Conservation (phyloP, 768 basidiomycete species). For the Punctularia strigosozonata region DNA sequence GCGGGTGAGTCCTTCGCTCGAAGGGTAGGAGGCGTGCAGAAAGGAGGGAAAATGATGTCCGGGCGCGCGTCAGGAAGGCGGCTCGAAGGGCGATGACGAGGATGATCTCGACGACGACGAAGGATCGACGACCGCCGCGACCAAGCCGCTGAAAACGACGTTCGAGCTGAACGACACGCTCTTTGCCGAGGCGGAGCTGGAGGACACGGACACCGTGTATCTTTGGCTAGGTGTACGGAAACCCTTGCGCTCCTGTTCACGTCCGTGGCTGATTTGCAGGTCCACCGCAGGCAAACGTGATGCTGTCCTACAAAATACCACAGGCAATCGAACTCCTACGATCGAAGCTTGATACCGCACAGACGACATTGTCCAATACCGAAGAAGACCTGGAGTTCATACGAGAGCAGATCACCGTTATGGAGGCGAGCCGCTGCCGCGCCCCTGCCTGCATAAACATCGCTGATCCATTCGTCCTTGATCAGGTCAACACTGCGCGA, state of each 20-base stretch:
- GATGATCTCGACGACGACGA: slow-evolving; percentile 39
- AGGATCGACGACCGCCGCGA: slow-evolving; percentile 14
- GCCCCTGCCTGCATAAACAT: too few species aligned
- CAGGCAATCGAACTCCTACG: slow-evolving; percentile 65
- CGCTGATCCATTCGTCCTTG: slow-evolving; percentile 19
- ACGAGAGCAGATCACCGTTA: slow-evolving; percentile 89
- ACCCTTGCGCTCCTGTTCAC: slow-evolving; percentile 1
- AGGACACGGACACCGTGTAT: slow-evolving; percentile 81
- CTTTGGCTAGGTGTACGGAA: slow-evolving; percentile 87
- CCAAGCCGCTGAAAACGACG: slow-evolving; percentile 61
- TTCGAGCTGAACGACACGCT: slow-evolving; percentile 96
- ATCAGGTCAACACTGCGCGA: slow-evolving; percentile 86
- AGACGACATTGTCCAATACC: slow-evolving; percentile 50
- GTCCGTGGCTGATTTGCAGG: not conserved
- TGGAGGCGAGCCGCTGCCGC: too few species aligned
- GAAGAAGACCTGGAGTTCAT: slow-evolving; percentile 88
- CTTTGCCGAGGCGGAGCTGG: slow-evolving; percentile 82
- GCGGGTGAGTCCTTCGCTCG: slow-evolving; percentile 34
- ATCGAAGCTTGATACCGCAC: slow-evolving; percentile 64
- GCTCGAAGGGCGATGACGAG: slow-evolving; percentile 24
- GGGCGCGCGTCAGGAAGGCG: too few species aligned
- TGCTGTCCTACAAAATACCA: slow-evolving; percentile 86
- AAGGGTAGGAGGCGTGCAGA: slow-evolving; percentile 46
- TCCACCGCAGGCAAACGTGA: slow-evolving; percentile 75
- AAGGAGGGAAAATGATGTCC: too few species aligned